Conservation (phyloP, 2,329 filamentous ascomycete species). For the Pseudopyrenochaeta lycopersici region DNA sequence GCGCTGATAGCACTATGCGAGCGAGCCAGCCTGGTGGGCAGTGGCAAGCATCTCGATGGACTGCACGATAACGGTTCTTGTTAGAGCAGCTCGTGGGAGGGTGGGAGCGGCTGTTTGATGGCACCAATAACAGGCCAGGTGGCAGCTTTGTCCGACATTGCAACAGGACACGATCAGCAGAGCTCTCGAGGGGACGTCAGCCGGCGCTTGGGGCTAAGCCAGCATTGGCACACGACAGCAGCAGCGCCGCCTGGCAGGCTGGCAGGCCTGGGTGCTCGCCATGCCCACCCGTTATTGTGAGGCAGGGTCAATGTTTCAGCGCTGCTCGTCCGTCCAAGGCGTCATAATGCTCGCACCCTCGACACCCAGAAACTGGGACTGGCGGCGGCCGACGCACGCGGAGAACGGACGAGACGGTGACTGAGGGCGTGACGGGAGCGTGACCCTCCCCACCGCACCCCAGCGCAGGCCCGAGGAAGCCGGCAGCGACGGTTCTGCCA, state of each 20-base stretch:
- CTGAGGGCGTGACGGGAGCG: neutral
- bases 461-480: slow-evolving; percentile 6
- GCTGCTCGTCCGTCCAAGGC: slow-evolving; percentile 1
- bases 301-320: slow-evolving; percentile 38
- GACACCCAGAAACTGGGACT: neutral
- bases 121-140: slow-evolving; percentile 36
- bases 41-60: slow-evolving; percentile 34
- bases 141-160: slow-evolving; percentile 23
- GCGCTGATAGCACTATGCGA: slow-evolving; percentile 11
- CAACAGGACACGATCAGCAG: slow-evolving; percentile 19
- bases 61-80: slow-evolving; percentile 31
- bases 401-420: neutral
- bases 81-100: slow-evolving; percentile 19
- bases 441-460: neutral
- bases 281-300: slow-evolving; percentile 17
- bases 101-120: slow-evolving; percentile 8
- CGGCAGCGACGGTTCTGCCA: slow-evolving; percentile 3
- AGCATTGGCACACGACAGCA: slow-evolving; percentile 31
- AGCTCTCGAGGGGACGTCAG: slow-evolving; percentile 14
- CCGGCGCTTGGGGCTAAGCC: slow-evolving; percentile 27
- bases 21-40: slow-evolving; percentile 7
- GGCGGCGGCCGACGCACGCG: no score
- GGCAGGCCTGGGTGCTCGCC: slow-evolving; percentile 4
- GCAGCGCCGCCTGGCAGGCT: slow-evolving; percentile 3
- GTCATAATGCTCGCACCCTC: slow-evolving; percentile 25